These are phyloP conservation scores for Pseudoturritis turrita DNA, from an alignment of 345 rosid genomes.

Conservation along the genomic window DNA sequence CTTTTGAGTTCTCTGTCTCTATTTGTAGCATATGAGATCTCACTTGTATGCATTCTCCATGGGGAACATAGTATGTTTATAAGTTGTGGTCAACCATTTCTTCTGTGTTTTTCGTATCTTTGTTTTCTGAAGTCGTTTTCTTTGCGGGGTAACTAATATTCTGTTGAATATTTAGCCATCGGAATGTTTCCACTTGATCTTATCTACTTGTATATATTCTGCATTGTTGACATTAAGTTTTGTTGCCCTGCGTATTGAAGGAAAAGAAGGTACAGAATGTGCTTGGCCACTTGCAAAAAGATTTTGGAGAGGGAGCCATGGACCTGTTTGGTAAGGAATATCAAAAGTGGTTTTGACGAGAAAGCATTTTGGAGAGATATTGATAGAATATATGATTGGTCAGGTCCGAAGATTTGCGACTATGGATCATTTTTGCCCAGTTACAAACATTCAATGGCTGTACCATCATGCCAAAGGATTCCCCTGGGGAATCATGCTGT, in stretches of 20 bases:
- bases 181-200: not conserved
- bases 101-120: not conserved
- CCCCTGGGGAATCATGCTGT: conserved; percentile 26
- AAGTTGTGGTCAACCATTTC: not conserved
- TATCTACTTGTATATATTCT: not conserved
- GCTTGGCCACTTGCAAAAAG: conserved; percentile 66
- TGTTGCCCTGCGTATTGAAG: conserved; percentile 40
- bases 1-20: not conserved
- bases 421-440: conserved; percentile 77
- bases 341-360: not conserved
- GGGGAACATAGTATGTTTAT: not conserved
- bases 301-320: conserved; percentile 40
- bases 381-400: conserved; percentile 21
- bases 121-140: not conserved
- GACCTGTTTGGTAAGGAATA: conserved; percentile 56
- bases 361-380: not conserved
- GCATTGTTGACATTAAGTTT: conserved; percentile 5
- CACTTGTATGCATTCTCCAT: not conserved
- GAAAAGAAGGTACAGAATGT: conserved; percentile 60
- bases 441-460: conserved; percentile 31
- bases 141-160: not conserved
- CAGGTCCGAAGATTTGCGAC: conserved; percentile 56
- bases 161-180: not conserved
- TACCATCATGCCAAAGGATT: conserved; percentile 35
- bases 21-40: not conserved